Base-by-base conservation (phyloP, 169 alveolate species). In the Eimeria praecox region DNA sequence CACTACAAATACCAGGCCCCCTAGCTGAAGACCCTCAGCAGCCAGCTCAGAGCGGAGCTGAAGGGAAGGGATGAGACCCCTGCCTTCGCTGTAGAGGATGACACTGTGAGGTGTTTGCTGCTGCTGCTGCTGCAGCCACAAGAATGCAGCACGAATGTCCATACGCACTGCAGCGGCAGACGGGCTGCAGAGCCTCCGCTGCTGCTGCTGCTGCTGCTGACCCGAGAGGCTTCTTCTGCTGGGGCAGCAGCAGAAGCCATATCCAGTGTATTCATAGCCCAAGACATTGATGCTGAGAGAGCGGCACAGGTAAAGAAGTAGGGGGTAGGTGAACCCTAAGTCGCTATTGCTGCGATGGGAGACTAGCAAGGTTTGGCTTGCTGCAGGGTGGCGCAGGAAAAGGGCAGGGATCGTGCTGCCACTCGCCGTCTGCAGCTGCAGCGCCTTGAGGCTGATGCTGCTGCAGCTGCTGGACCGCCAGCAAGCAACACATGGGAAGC, bases 331-430 rank as follows among this genome's bases (percentile, higher is more conserved):
- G 64, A 77, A 44, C 18, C 94, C 94, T 30, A 62, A n/a, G 69
- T 88, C 94, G 46, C 35, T 88, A 85, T 66, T 66, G 94, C 94
- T 88, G 66, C 94, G 64, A 44, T 85, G 94, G 9, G 94, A 66
- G 1, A 64, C 86, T 78, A 64, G 27, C 42, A 88, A 54, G 10
- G 85, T 88, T 49, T 88, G 94, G n/a, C 5, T 24, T 54, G 82
- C 94, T 38, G 77, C n/a, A 5, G 92, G 92, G 98, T 59, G 98
- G 98, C 56, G 98, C 97, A 91, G 98, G 98, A 95, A 98, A 97
- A 94, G 97, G 46, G 82, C 90, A 94, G 96, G 62, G 88, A 69
- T 44, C 20, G 54, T 69, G 94, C 83, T 75, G 89, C 87, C 95
- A 30, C 77, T 54, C 5, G 87, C 95, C 40, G 78, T 66, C 30